phyloP scores from a whole-genome alignment of 2,329 filamentous ascomycete species.

The Fusarium lyarnte region DNA sequence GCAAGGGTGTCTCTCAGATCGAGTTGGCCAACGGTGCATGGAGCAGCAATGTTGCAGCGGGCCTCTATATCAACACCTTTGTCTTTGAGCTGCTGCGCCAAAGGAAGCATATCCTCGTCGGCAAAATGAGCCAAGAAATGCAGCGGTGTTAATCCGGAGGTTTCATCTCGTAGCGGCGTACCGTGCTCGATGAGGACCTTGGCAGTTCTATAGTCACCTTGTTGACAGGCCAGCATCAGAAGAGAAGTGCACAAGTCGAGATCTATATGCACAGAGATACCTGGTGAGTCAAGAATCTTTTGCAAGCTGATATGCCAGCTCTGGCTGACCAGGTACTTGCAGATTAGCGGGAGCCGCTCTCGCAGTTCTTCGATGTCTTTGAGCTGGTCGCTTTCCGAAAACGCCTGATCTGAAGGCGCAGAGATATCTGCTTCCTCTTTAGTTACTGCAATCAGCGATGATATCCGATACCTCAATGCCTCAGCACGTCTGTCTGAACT shows the following conservation, averaged over 20 bases:
- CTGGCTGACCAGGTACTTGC: neutral
- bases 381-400: neutral
- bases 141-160: neutral
- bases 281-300: rapidly evolving
- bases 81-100: neutral
- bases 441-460: rapidly evolving
- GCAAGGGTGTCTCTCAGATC: neutral
- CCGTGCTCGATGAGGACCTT: neutral
- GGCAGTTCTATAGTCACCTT: neutral
- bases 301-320: neutral
- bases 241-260: neutral
- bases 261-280: neutral
- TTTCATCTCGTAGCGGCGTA: neutral
- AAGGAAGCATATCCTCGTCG: neutral
- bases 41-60: neutral
- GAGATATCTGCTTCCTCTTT: neutral
- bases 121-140: neutral
- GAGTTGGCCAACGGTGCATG: neutral
- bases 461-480: rapidly evolving
- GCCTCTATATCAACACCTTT: neutral
- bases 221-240: neutral
- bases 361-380: too few species aligned
- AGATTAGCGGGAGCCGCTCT: rapidly evolving
- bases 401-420: neutral
- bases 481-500: neutral